Conservation (phyloP, 257 asterid genomes). For the Fraxinus cuspidata region DNA sequence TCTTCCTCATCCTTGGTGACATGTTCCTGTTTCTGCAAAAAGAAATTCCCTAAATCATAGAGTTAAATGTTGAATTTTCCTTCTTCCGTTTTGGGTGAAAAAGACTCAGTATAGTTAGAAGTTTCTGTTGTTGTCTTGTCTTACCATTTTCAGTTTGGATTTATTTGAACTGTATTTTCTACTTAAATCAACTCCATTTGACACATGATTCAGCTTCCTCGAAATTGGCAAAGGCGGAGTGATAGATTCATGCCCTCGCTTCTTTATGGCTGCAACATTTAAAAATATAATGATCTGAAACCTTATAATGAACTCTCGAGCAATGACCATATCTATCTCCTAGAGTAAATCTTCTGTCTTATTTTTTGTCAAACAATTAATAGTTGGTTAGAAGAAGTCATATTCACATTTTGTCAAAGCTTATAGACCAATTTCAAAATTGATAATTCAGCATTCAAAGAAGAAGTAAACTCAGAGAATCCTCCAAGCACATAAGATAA, state of each 20-base stretch:
- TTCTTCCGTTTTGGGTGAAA: conserved; percentile 10
- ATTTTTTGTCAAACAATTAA: neutral
- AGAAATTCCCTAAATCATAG: conserved; percentile 25
- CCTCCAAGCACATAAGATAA: conserved; percentile 16
- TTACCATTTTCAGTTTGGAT: conserved; percentile 57
- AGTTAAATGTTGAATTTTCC: neutral
- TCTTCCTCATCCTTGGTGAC: conserved; percentile 83
- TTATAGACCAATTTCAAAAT: neutral
- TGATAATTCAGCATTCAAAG: neutral
- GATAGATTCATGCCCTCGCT: conserved; percentile 47
- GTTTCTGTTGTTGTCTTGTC: conserved; percentile 19
- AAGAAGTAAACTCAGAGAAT: conserved; percentile 16
- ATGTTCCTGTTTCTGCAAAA: conserved; percentile 42
- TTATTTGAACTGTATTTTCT: conserved; percentile 42
- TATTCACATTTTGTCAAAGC: neutral
- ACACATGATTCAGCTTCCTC: conserved; percentile 38
- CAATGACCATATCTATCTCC: conserved; percentile 13
- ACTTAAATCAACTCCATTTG: conserved; percentile 37
- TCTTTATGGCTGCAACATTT: conserved; percentile 54
- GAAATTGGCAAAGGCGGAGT: conserved; percentile 36
- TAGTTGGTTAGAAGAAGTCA: neutral
- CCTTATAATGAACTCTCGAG: neutral
- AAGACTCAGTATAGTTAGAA: conserved; percentile 3
- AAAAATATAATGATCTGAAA: conserved; percentile 15
- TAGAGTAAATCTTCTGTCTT: neutral